These are phyloP conservation scores for Wickerhamia fluorescens DNA, from an alignment of 805 yeast genomes.

Conservation along the genomic window DNA sequence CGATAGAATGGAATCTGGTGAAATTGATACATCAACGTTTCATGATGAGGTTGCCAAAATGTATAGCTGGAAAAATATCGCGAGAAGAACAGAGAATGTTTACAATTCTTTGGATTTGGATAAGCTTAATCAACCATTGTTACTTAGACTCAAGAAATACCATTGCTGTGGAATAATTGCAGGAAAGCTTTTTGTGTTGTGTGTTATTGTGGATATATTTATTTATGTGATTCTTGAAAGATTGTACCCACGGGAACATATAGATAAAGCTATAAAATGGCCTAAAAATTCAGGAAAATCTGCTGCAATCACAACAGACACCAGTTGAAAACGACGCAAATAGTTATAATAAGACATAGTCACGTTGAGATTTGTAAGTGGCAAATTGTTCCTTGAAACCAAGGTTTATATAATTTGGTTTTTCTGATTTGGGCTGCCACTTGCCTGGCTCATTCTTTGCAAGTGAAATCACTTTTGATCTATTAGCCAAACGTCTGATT, in stretches of 20 bases:
- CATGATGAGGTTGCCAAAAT: conserved; percentile 71
- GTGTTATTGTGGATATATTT: conserved; percentile 74
- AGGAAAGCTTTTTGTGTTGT: conserved; percentile 73
- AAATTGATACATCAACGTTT: conserved; percentile 65
- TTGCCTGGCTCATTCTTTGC: too few species aligned
- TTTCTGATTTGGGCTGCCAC: conserved; percentile 10
- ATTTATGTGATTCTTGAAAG: conserved; percentile 58
- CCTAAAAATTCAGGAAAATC: conserved; percentile 32
- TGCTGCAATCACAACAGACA: background rate
- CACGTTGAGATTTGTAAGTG: conserved; percentile 1
- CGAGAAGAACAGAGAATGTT: conserved; percentile 76
- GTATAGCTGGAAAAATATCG: conserved; percentile 93
- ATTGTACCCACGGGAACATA: conserved; percentile 56
- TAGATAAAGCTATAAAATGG: conserved; percentile 82
- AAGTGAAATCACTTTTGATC: too few species aligned
- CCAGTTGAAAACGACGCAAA: background rate
- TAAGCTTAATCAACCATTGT: conserved; percentile 43
- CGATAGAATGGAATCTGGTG: conserved; percentile 43
- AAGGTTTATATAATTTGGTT: conserved; percentile 14
- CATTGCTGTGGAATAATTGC: conserved; percentile 78
- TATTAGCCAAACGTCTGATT: conserved; percentile 7
- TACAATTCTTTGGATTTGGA: conserved; percentile 46
- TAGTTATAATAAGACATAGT: too few species aligned
- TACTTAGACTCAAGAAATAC: conserved; percentile 54
- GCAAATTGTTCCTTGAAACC: conserved; percentile 11